These are phyloP conservation scores for Saccharomycopsis fermentans DNA, from an alignment of 805 yeast species.

Conservation along the genomic window DNA sequence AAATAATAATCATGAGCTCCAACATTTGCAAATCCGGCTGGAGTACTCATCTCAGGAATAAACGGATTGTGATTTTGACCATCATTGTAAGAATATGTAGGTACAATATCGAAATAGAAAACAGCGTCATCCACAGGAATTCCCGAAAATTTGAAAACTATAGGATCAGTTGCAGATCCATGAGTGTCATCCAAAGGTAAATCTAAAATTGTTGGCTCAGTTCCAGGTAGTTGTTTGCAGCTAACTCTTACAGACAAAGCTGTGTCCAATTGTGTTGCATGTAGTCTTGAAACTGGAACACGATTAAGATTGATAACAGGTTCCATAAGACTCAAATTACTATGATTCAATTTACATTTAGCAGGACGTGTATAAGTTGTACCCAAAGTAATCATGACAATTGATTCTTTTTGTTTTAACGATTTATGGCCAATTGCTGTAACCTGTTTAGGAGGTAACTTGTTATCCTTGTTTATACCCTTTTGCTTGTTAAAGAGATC, in stretches of 20 bases:
- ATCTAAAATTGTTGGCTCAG: constrained; percentile 57
- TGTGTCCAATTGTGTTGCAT: constrained; percentile 78
- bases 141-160: constrained; percentile 53
- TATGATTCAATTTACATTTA: background rate
- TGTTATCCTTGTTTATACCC: constrained; percentile 8
- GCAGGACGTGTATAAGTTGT: constrained; percentile 34
- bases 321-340: constrained; percentile 48
- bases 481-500: background rate
- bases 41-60: background rate
- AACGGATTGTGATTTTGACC: constrained; percentile 7
- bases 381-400: constrained; percentile 77
- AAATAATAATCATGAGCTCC: background rate
- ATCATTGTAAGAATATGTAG: constrained; percentile 58
- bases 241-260: constrained; percentile 65
- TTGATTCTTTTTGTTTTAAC: constrained; percentile 50
- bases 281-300: constrained; percentile 67
- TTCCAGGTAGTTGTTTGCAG: constrained; percentile 30
- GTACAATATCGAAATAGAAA: constrained; percentile 76
- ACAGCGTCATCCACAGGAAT: constrained; percentile 40
- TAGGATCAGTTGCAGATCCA: constrained; percentile 42
- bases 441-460: constrained; percentile 33
- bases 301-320: constrained; percentile 59
- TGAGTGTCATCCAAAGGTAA: constrained; percentile 68
- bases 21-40: background rate
- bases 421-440: constrained; percentile 82